Evolutionary conservation across 352 stramenopile species (phyloP).

Genomic region (Paralagenidium karlingii): DNA sequence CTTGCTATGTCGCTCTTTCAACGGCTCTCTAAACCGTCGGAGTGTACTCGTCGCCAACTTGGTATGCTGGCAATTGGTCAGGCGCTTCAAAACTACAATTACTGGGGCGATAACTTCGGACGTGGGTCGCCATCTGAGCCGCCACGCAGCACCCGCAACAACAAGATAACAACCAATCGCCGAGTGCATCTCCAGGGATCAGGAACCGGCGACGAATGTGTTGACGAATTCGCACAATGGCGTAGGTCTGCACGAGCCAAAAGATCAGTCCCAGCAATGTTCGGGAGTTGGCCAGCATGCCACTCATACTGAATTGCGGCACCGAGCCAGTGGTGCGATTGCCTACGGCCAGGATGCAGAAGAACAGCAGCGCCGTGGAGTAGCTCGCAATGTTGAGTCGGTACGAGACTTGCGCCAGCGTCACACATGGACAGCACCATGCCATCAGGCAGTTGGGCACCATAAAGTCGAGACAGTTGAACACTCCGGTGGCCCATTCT

Average conservation of each 20-base stretch:
- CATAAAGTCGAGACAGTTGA: too few relatives aligned
- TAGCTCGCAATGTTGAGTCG: constrained; percentile 34
- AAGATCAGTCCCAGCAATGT: too few relatives aligned
- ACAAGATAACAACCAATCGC: constrained; percentile 5
- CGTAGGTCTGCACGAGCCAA: too few relatives aligned
- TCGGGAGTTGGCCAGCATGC: too few relatives aligned
- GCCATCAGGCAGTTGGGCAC: too few relatives aligned
- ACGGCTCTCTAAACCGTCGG: too few relatives aligned
- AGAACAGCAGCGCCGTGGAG: constrained; percentile 36
- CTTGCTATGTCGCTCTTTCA: too few relatives aligned
- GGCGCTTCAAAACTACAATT: constrained; percentile 7
- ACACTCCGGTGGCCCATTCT: too few relatives aligned
- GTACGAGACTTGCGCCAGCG: constrained; percentile 44
- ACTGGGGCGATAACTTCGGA: constrained; percentile 11
- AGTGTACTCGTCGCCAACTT: too few relatives aligned
- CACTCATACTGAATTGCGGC: too few relatives aligned
- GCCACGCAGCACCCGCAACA: constrained; percentile 15
- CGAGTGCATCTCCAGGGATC: constrained; percentile 2
- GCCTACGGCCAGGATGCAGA: constrained; percentile 16
- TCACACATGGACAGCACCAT: constrained; percentile 48
- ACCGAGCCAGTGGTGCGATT: too few relatives aligned
- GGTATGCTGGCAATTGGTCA: too few relatives aligned
- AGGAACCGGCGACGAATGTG: constrained; percentile 3
- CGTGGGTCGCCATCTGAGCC: constrained; percentile 17
- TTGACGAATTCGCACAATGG: neutral